phyloP scores from a whole-genome alignment of 2,329 filamentous ascomycete species.

The Xylariales sp. region DNA sequence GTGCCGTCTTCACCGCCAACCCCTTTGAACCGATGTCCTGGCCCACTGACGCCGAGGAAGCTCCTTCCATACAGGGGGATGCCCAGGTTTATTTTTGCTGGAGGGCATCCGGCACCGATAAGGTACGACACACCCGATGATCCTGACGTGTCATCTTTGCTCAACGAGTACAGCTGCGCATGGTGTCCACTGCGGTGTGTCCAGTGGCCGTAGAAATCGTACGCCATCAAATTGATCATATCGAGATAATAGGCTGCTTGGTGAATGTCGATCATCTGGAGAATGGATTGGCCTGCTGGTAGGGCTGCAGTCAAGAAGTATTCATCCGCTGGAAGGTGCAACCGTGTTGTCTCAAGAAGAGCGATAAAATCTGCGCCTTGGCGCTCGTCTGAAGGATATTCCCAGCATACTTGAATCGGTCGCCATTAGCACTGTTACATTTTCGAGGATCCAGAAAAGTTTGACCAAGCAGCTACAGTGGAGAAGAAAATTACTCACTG shows the following conservation, averaged over 20 bases:
- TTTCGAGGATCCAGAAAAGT: not conserved
- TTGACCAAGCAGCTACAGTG: no score
- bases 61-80: slow-evolving; percentile 73
- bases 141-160: slow-evolving; percentile 59
- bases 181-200: slow-evolving; percentile 66
- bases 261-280: slow-evolving; percentile 65
- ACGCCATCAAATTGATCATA: slow-evolving; percentile 74
- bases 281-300: slow-evolving; percentile 60
- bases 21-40: slow-evolving; percentile 57
- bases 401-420: slow-evolving; percentile 75
- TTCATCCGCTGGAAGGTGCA: slow-evolving; percentile 61
- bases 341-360: slow-evolving; percentile 62
- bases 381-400: slow-evolving; percentile 62
- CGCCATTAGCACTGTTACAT: not conserved
- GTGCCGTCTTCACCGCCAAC: slow-evolving; percentile 60
- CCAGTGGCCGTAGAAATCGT: slow-evolving; percentile 76
- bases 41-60: slow-evolving; percentile 61
- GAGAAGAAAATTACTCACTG: slow-evolving; percentile 45
- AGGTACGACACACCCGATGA: slow-evolving; percentile 64
- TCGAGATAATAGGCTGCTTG: slow-evolving; percentile 64
- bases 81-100: slow-evolving; percentile 69
- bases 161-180: slow-evolving; percentile 65
- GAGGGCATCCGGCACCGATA: slow-evolving; percentile 59
- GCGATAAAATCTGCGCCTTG: slow-evolving; percentile 68
- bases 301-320: slow-evolving; percentile 71